Evolutionary conservation across 139 green algal genomes (phyloP).

Genomic region (Yamagishiella unicocca): DNA sequence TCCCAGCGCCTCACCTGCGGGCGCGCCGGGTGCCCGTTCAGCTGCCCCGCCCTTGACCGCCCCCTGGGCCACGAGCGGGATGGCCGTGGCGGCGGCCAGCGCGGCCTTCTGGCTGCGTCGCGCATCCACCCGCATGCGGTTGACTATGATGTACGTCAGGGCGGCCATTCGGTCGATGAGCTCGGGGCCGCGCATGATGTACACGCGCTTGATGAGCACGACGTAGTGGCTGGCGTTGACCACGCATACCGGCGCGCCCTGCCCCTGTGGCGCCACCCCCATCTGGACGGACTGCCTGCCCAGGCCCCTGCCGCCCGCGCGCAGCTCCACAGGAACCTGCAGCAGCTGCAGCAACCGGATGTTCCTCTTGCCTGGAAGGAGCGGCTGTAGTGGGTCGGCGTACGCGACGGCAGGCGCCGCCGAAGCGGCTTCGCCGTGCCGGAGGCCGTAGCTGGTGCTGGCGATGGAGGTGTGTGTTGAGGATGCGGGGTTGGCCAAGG

Average conservation of each 20-base stretch:
- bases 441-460: too few species aligned
- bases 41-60: background rate
- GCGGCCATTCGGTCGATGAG: background rate
- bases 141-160: background rate
- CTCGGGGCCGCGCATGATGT: background rate
- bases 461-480: too few species aligned
- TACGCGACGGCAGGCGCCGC: too few species aligned
- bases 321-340: background rate
- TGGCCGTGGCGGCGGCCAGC: background rate
- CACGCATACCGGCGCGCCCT: background rate
- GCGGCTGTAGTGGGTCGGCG: background rate
- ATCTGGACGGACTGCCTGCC: too few species aligned
- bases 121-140: too few species aligned
- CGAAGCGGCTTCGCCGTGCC: too few species aligned
- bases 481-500: too few species aligned
- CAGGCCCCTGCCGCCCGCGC: background rate
- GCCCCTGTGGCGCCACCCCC: too few species aligned
- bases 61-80: background rate
- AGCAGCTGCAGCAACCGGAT: constrained; percentile 22
- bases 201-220: background rate
- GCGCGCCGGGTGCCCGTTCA: too few species aligned
- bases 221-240: constrained; percentile 30
- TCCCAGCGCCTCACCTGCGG: too few species aligned
- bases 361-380: constrained; percentile 7
- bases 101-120: background rate